Evolutionary conservation across 2,329 filamentous ascomycete genomes (phyloP), one percentile per base, ranked within the genome.

Genomic region (Ophiocordyceps camponoti-rufipedis): DNA sequence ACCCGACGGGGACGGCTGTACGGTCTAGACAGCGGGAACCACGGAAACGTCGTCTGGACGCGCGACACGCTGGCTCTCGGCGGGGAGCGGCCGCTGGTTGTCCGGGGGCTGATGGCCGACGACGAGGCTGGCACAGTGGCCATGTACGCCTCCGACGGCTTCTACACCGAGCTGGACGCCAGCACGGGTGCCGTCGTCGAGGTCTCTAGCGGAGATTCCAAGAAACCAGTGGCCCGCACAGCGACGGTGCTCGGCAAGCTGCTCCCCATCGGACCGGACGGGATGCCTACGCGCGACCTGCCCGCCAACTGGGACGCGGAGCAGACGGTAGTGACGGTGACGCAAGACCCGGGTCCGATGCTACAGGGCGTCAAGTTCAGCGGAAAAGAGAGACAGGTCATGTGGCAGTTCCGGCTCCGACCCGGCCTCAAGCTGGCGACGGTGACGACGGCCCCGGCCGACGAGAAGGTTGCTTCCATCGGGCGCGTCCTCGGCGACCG

Each of bases 391-490:
- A 64, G 68, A 49, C 55, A 75, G 50, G 61, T 72, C 59, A 55
- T 73, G 0, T 98, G 91, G 91, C 75, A 72, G 29, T 87, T 96
- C 54, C 62, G 73, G 23, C 74, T 85, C 9, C 69, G 75, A 1
- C 56, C 68, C 2, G 78, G 76, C 11, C 75, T 93, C 58, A 76
- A 69, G 48, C 77, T 96, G 45, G 67, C 80, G 7, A 67, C 72
- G 41, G 70, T 91, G 38, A 80, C 79, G 2, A 71, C 79, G 16
- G 74, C 80, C 43, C 79, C 85, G 10, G 58, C 73, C 2, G 82
- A 89, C 51, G 88, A 98, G 54, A 86, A 86, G 0, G 80, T 96
- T 43, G 89, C 91, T 3, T 96, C 91, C 1, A 94, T 98, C 53
- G 91, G 91, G 10, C 86, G 85, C 48, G 91, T 96, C 1, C 74